Percentiles rank a stretch among this genome's conserved stretches.
Evolutionary conservation across 306 rosid genomes (phyloP).

Genomic region (Ormosia semicastrata): DNA sequence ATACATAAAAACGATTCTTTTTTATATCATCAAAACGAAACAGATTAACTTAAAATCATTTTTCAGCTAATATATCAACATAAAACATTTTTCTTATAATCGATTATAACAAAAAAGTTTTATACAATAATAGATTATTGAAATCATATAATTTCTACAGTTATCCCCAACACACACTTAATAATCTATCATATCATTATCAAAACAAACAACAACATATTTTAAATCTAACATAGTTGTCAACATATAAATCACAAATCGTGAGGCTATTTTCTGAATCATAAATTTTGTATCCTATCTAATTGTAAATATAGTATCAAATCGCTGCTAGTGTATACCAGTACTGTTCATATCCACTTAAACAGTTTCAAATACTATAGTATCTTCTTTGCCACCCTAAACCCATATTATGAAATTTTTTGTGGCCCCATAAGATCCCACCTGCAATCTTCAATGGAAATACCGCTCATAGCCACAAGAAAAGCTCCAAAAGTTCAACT

Average conservation of each 20-base stretch:
- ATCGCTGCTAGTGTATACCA: neutral
- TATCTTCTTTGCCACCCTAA: neutral
- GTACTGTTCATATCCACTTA: neutral
- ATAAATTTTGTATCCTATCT: neutral
- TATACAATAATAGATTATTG: too few species aligned
- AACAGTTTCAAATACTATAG: neutral
- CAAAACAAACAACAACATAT: conserved; percentile 2
- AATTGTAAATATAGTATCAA: neutral
- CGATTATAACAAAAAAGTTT: too few species aligned
- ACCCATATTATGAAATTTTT: neutral
- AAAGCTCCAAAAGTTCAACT: neutral
- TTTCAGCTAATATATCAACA: too few species aligned
- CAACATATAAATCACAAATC: neutral
- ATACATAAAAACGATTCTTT: too few species aligned
- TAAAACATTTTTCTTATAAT: too few species aligned
- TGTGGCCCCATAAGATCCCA: neutral
- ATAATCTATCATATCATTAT: neutral
- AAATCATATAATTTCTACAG: too few species aligned
- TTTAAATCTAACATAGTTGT: neutral
- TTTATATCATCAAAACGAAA: too few species aligned
- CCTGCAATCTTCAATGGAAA: neutral
- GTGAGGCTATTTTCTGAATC: neutral
- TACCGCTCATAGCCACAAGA: neutral
- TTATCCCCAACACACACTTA: too few species aligned
- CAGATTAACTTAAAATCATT: too few species aligned